Conservation (phyloP, 179 eudicot species). For the Silene noctiflora region DNA sequence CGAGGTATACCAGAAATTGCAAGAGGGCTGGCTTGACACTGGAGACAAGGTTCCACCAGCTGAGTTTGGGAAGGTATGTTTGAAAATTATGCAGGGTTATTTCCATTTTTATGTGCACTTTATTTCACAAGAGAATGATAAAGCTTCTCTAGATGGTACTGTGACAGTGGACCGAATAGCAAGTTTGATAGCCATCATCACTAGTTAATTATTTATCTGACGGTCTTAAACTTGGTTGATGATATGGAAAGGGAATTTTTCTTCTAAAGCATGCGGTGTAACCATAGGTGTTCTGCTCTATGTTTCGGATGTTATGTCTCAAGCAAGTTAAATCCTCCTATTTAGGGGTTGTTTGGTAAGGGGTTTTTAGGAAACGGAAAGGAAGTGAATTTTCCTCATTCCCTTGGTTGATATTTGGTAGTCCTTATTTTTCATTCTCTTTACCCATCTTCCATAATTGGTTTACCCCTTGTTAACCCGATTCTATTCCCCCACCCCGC, state of each 20-base stretch:
- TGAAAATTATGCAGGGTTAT: background rate
- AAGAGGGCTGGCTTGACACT: constrained; percentile 85
- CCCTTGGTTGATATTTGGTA: background rate
- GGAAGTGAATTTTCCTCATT: too few relatives aligned
- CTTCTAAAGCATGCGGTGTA: background rate
- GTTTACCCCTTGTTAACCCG: background rate
- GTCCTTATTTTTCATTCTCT: background rate
- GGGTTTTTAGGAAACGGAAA: too few relatives aligned
- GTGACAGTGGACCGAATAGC: background rate
- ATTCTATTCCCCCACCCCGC: too few relatives aligned
- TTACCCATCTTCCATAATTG: too few relatives aligned
- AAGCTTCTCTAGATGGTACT: background rate
- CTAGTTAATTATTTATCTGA: background rate
- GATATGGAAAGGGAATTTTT: background rate
- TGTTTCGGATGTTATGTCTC: background rate
- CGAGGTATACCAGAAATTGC: constrained; percentile 95
- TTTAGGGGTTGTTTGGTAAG: background rate
- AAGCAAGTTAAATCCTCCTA: background rate
- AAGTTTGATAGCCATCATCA: background rate
- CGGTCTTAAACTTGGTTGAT: background rate
- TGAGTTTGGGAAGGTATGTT: constrained; percentile 90
- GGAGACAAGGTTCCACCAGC: constrained; percentile 99
- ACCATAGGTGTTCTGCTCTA: background rate
- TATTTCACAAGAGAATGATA: background rate
- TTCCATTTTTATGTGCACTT: background rate